Conservation (phyloP, 148 eudicot genomes). For the Talinum fruticosum region DNA sequence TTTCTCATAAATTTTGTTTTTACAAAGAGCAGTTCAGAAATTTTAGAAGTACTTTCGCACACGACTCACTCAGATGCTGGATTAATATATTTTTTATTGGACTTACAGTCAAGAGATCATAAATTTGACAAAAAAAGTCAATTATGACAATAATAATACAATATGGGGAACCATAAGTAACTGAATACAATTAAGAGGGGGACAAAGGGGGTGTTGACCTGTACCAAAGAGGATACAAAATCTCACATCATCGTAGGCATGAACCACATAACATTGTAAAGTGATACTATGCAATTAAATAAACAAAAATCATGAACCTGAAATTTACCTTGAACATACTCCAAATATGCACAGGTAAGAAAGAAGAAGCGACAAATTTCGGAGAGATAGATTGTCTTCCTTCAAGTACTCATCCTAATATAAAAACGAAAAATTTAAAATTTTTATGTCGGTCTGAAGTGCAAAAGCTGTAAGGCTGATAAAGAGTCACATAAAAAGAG, state of each 20-base stretch:
- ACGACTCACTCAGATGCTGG: too few species aligned
- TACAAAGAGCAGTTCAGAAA: too few species aligned
- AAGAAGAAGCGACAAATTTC: conserved; percentile 84
- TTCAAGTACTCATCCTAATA: conserved; percentile 71
- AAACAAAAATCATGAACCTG: conserved; percentile 3
- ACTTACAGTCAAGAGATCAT: too few species aligned
- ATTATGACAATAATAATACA: too few species aligned
- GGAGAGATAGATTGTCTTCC: conserved; percentile 87
- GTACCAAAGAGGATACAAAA: background rate
- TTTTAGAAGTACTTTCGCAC: too few species aligned
- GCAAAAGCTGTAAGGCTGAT: background rate
- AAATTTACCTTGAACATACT: conserved; percentile 78
- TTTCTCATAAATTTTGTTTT: too few species aligned
- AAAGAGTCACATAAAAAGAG: background rate
- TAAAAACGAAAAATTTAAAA: background rate
- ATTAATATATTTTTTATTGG: too few species aligned
- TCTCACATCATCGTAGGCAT: background rate
- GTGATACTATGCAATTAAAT: background rate
- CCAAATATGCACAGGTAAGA: conserved; percentile 82
- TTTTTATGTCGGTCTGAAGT: background rate
- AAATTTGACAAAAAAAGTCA: too few species aligned
- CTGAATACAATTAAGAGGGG: background rate
- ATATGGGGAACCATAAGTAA: background rate
- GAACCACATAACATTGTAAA: background rate
- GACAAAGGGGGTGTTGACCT: background rate